A percentile compares a stretch with the other conserved stretches of the same genome.
These are phyloP conservation scores for Rubia occidens DNA, from an alignment of 305 asterid species.

Conservation along the genomic window DNA sequence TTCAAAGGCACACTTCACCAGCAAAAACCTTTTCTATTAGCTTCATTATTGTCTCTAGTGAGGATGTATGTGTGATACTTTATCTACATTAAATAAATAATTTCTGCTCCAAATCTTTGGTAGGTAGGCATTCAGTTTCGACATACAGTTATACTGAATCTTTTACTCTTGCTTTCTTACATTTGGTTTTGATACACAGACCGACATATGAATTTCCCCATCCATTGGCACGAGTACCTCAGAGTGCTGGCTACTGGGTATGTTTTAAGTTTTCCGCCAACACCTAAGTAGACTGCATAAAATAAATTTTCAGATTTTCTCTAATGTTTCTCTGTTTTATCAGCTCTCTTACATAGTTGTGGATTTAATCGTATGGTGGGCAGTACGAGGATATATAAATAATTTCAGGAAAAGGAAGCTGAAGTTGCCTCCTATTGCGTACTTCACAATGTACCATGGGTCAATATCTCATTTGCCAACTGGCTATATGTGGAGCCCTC, in stretches of 20 bases:
- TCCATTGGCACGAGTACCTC: constrained; percentile 96
- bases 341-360: constrained; percentile 94
- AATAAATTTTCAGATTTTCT: constrained; percentile 6
- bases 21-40: background rate
- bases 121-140: background rate
- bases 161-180: constrained; percentile 17
- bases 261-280: constrained; percentile 20
- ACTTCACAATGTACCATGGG: constrained; percentile 86
- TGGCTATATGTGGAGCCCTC: constrained; percentile 98
- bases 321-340: constrained; percentile 24
- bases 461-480: constrained; percentile 95
- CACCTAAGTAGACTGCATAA: background rate
- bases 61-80: background rate
- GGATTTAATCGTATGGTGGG: constrained; percentile 99
- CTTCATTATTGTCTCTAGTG: background rate
- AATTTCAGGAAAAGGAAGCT: constrained; percentile 87
- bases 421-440: constrained; percentile 88
- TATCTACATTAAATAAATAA: background rate
- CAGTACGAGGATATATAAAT: constrained; percentile 79
- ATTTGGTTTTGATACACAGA: constrained; percentile 49
- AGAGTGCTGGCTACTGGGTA: constrained; percentile 98
- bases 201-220: constrained; percentile 96
- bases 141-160: background rate
- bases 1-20: background rate
- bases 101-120: background rate